Evolutionary conservation across 2,329 filamentous ascomycete genomes (phyloP).

Genomic region (Emergomyces pasteurianus): DNA sequence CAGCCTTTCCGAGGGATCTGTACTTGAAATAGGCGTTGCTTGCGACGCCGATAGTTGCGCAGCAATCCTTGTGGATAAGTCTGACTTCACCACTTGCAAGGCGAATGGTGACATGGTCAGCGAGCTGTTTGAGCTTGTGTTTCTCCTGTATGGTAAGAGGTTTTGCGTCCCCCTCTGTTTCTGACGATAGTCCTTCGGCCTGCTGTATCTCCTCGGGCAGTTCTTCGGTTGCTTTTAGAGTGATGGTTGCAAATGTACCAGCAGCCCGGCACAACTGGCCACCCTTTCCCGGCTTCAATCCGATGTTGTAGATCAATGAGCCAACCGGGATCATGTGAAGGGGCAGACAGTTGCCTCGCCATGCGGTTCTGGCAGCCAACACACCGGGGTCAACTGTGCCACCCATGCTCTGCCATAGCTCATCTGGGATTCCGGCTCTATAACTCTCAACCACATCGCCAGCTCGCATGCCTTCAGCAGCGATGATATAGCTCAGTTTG

Average conservation of each 20-base stretch:
- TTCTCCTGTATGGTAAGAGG: slow-evolving; percentile 26
- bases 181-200: slow-evolving; percentile 3
- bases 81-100: slow-evolving; percentile 89
- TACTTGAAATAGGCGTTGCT: slow-evolving; percentile 92
- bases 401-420: slow-evolving; percentile 83
- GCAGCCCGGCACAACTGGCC: slow-evolving; percentile 92
- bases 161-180: slow-evolving; percentile 19
- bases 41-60: slow-evolving; percentile 84
- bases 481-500: slow-evolving; percentile 79
- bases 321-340: slow-evolving; percentile 92
- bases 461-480: slow-evolving; percentile 84
- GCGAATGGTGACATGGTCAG: slow-evolving; percentile 69
- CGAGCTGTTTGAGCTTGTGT: slow-evolving; percentile 44
- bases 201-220: slow-evolving; percentile 9
- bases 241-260: slow-evolving; percentile 78
- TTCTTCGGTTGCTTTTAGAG: slow-evolving; percentile 59
- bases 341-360: slow-evolving; percentile 87
- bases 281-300: slow-evolving; percentile 55
- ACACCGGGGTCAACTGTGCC: slow-evolving; percentile 90
- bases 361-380: slow-evolving; percentile 84
- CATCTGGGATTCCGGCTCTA: slow-evolving; percentile 73
- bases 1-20: slow-evolving; percentile 85
- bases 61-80: slow-evolving; percentile 80
- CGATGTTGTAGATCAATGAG: slow-evolving; percentile 85
- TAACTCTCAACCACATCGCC: slow-evolving; percentile 92